Base-by-base conservation (phyloP, 768 basidiomycete genomes). In the Lactifluus hygrophoroides region DNA sequence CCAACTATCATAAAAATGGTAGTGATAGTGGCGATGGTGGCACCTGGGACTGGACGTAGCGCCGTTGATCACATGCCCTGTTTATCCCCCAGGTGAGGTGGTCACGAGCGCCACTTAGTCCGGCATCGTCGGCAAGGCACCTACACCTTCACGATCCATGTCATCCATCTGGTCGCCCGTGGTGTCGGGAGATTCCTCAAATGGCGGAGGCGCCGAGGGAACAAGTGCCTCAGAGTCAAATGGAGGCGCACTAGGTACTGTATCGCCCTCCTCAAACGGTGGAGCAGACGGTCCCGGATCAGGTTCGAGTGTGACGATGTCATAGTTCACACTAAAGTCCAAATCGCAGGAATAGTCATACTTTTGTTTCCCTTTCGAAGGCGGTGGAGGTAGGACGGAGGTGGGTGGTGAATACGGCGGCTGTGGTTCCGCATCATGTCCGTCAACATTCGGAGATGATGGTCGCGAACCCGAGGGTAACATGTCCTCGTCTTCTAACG, bases 401-500 rank as follows among this genome's bases (percentile, higher is more conserved):
- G 45, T 17, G 1, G 58, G 58, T 11, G 63, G 58, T 23, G 54
- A 47, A 44, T 64, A 64, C 16, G 63, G 61, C 13, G 63, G 63
- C 1, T 47, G 56, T 13, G 50, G 46, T 10, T 64, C 62, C 37
- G 43, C 19, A 23, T 0, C 40, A 32, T 47, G 28, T 5, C 30
- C 25, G 55, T 55, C 55, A 34, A 4, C 4, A 23, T 25, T 17
- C 27, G 51, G 52, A 27, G 61, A 57, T 38, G 56, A 14, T 11
- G 44, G 54, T 7, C 28, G 52, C 21, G 40, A 48, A 11, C 10
- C 35, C 9, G 27, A 37, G 23, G 48, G 35, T 23, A 38, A 30
- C 21, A n/a, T 25, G 27, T 56, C 37, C 28, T 42, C 57, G 13
- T 65, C 64, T 43, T 62, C 60, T n/a, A 60, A 25, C n/a, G 54